Percentiles rank a stretch among this genome's conserved stretches.
phyloP scores from a whole-genome alignment of 169 alveolate genomes.

The Cryptosporidium ubiquitum region DNA sequence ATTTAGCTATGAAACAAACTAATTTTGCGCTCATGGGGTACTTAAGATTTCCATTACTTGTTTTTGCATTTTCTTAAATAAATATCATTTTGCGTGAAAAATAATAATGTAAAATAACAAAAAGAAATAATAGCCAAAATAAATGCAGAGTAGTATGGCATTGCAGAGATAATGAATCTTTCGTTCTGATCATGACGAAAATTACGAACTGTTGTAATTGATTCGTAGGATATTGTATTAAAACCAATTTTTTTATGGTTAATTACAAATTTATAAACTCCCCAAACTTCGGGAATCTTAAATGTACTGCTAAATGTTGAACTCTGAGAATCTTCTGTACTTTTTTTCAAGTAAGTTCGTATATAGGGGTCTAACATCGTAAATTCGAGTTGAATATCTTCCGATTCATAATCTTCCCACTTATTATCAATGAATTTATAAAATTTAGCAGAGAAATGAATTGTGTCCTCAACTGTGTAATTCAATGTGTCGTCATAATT shows the following conservation, averaged over 20 bases:
- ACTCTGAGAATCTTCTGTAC: neutral
- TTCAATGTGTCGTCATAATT: slow-evolving; percentile 22
- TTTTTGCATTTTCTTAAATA: neutral
- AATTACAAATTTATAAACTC: slow-evolving; percentile 62
- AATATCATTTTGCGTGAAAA: neutral
- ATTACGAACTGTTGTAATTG: slow-evolving; percentile 41
- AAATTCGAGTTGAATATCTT: slow-evolving; percentile 66
- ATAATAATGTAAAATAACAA: slow-evolving; percentile 15
- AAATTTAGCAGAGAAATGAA: slow-evolving; percentile 46
- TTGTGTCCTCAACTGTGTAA: slow-evolving; percentile 57
- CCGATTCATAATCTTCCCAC: slow-evolving; percentile 20
- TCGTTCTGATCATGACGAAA: slow-evolving; percentile 68
- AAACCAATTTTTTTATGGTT: slow-evolving; percentile 51
- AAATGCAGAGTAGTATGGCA: slow-evolving; percentile 52
- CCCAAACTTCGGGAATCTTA: slow-evolving; percentile 62
- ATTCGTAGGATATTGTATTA: slow-evolving; percentile 43
- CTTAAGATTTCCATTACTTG: neutral
- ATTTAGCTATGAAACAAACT: neutral
- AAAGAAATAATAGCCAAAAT: slow-evolving; percentile 17
- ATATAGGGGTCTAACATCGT: slow-evolving; percentile 68
- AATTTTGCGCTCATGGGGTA: slow-evolving; percentile 1
- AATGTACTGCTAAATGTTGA: slow-evolving; percentile 33
- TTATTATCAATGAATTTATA: slow-evolving; percentile 26
- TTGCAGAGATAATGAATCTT: slow-evolving; percentile 47
- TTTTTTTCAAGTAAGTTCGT: slow-evolving; percentile 19